These are phyloP conservation scores for Backusella westeae DNA, from an alignment of 192 early-diverging fungal genomes.

Conservation along the genomic window DNA sequence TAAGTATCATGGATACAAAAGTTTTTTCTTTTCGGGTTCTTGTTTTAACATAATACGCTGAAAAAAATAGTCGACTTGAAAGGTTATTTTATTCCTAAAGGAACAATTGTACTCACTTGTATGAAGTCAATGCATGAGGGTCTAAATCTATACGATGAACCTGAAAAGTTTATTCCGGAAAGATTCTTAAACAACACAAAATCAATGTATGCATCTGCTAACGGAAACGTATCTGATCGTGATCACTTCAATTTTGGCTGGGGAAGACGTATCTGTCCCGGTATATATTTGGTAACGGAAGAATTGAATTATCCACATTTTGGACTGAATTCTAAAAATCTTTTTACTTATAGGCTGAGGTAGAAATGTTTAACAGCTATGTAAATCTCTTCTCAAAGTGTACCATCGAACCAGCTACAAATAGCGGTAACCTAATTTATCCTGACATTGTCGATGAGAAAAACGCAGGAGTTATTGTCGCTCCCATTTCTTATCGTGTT, in stretches of 20 bases:
- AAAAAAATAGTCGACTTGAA: neutral
- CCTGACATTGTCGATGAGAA: neutral
- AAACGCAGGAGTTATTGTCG: neutral
- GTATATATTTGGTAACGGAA: conserved; percentile 12
- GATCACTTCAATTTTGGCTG: conserved; percentile 6
- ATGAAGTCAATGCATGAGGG: neutral
- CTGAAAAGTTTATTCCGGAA: conserved; percentile 8
- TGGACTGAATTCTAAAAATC: neutral
- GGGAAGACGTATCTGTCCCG: conserved; percentile 10
- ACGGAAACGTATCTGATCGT: neutral
- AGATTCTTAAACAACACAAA: neutral
- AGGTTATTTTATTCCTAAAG: neutral
- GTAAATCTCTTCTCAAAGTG: neutral
- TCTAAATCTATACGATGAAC: neutral
- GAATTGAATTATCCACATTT: neutral
- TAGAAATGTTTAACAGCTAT: neutral
- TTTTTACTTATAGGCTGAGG: neutral
- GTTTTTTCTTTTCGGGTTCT: neutral
- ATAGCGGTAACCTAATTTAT: neutral
- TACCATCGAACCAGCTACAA: neutral
- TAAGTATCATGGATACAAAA: neutral
- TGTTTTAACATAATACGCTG: neutral
- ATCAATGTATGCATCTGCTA: neutral
- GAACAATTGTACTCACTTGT: neutral
- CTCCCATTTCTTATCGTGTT: neutral